Evolutionary conservation across 257 asterid species (phyloP).

Genomic region (Przewalskia tangutica): DNA sequence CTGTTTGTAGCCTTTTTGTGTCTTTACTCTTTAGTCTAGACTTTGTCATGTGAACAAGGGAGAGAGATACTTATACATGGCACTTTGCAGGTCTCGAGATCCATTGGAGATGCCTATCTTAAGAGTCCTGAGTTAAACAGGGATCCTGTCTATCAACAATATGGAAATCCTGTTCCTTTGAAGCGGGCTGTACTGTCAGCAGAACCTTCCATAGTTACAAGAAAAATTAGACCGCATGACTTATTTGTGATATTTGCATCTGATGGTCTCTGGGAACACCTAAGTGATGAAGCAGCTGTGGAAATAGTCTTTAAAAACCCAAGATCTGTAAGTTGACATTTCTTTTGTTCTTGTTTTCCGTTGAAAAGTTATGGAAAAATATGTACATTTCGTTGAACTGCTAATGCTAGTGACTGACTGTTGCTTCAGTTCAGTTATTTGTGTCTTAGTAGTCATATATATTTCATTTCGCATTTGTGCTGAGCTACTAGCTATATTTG

Average conservation of each 20-base stretch:
- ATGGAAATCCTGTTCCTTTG: slow-evolving; percentile 13
- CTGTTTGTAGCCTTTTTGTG: not conserved
- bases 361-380: not conserved
- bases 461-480: not conserved
- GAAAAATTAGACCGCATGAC: slow-evolving; percentile 15
- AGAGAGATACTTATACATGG: not conserved
- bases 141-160: slow-evolving; percentile 14
- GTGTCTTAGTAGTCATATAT: not conserved
- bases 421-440: not conserved
- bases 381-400: not conserved
- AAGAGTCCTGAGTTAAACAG: slow-evolving; percentile 21
- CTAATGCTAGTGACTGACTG: not conserved
- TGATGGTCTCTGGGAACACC: slow-evolving; percentile 30
- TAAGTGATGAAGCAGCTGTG: slow-evolving; percentile 23
- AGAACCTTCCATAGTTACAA: slow-evolving; percentile 18
- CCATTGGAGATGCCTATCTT: slow-evolving; percentile 23
- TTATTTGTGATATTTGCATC: slow-evolving; percentile 26
- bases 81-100: slow-evolving; percentile 22
- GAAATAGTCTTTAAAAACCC: slow-evolving; percentile 15
- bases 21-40: not conserved
- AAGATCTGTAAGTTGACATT: slow-evolving; percentile 18
- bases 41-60: not conserved
- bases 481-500: not conserved
- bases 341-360: not conserved
- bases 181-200: slow-evolving; percentile 15